Conservation (phyloP, 352 stramenopile species). For the Phytophthora agathidicida region DNA sequence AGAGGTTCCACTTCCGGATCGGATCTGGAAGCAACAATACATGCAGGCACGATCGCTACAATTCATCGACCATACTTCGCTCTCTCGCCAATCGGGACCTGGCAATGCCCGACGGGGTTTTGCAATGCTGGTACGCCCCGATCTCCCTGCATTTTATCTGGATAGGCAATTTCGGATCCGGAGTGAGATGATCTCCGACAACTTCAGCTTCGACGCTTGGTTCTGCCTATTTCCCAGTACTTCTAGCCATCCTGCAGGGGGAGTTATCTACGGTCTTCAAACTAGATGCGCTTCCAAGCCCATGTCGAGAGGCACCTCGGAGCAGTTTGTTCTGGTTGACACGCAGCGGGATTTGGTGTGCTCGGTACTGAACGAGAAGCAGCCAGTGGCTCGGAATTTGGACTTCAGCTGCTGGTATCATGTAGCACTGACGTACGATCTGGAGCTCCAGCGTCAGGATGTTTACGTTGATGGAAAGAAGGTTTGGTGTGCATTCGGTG, state of each 20-base stretch:
- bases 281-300: background rate
- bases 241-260: background rate
- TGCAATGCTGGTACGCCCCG: background rate
- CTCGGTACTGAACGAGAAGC: slow-evolving; percentile 7
- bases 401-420: slow-evolving; percentile 21
- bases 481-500: background rate
- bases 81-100: background rate
- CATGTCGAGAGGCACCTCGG: background rate
- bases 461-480: slow-evolving; percentile 18
- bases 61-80: background rate
- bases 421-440: slow-evolving; percentile 15
- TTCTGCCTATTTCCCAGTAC: slow-evolving; percentile 12
- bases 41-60: background rate
- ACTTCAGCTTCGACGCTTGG: slow-evolving; percentile 21
- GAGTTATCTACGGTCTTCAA: slow-evolving; percentile 16
- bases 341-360: background rate
- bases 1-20: background rate
- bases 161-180: slow-evolving; percentile 1
- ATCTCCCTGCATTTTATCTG: background rate
- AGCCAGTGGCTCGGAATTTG: background rate
- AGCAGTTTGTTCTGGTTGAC: slow-evolving; percentile 15
- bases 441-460: background rate
- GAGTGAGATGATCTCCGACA: background rate
- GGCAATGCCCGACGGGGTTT: background rate
- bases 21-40: slow-evolving; percentile 3